These are phyloP conservation scores for Aspergillus pseudoviridinutans DNA, from an alignment of 2,329 filamentous ascomycete species.

Conservation along the genomic window DNA sequence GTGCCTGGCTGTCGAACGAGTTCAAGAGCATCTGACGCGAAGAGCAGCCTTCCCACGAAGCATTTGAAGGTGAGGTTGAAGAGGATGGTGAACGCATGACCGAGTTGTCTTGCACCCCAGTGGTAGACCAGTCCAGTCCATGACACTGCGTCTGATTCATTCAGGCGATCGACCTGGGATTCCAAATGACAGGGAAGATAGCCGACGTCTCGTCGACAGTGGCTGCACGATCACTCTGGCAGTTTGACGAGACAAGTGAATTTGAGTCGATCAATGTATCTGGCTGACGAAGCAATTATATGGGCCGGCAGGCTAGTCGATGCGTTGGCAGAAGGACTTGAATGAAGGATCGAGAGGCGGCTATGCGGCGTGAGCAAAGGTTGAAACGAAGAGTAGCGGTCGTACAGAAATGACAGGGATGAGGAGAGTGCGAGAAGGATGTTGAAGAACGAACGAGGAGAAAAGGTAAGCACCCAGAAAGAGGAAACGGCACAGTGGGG, in stretches of 20 bases:
- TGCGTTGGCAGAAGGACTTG: background rate
- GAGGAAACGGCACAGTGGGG: slow-evolving; percentile 14
- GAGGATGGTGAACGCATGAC: slow-evolving; percentile 27
- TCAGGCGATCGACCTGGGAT: slow-evolving; percentile 15
- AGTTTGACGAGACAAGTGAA: background rate
- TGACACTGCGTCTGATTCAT: slow-evolving; percentile 31
- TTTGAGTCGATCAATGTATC: background rate
- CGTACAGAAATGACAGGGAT: background rate
- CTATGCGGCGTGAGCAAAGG: background rate
- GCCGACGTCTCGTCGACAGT: too few species aligned
- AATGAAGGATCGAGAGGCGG: background rate
- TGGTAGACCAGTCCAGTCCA: slow-evolving; percentile 26
- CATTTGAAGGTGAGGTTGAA: slow-evolving; percentile 16
- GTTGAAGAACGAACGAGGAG: background rate
- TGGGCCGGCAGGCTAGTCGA: background rate
- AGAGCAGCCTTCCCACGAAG: slow-evolving; percentile 11
- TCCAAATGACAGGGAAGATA: background rate
- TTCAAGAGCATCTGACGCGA: slow-evolving; percentile 13
- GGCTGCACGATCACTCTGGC: background rate
- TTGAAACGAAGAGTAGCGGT: background rate
- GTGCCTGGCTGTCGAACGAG: slow-evolving; percentile 8
- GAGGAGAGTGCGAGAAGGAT: background rate
- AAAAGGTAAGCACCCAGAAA: background rate
- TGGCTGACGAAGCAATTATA: background rate
- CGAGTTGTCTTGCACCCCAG: slow-evolving; percentile 21